These are phyloP conservation scores for Aspergillus taichungensis DNA, from an alignment of 495 filamentous ascomycete species.

Conservation along the genomic window DNA sequence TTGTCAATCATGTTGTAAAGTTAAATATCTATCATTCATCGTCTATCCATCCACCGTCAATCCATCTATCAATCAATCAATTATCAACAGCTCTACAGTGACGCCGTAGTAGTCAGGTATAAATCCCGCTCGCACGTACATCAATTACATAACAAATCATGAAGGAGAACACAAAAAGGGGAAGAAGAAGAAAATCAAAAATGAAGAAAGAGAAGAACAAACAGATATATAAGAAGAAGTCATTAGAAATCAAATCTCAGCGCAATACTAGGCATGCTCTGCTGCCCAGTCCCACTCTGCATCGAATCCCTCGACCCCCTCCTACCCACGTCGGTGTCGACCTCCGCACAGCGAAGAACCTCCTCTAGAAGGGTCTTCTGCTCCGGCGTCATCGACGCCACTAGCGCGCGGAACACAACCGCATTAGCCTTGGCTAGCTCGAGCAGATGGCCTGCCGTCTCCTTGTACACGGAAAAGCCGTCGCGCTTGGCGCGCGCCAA, in stretches of 20 bases:
- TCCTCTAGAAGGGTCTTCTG: constrained; percentile 76
- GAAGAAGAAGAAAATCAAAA: neutral
- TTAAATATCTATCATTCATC: too few species aligned
- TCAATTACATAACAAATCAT: neutral
- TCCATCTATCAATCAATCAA: too few species aligned
- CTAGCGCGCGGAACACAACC: constrained; percentile 61
- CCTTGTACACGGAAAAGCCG: constrained; percentile 43
- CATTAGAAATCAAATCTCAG: constrained; percentile 81
- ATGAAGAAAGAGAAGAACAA: neutral
- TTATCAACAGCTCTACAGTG: too few species aligned
- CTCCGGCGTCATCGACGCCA: constrained; percentile 58
- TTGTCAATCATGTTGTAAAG: too few species aligned
- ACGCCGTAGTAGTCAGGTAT: too few species aligned
- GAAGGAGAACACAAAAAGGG: constrained; percentile 1
- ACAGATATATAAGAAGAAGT: neutral
- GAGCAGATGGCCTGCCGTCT: constrained; percentile 67
- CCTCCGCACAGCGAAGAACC: constrained; percentile 56
- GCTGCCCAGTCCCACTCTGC: constrained; percentile 33
- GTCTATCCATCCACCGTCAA: too few species aligned
- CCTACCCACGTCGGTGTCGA: constrained; percentile 22
- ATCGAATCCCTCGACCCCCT: constrained; percentile 21
- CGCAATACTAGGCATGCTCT: constrained; percentile 74
- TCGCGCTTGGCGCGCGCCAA: constrained; percentile 56
- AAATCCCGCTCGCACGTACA: too few species aligned
- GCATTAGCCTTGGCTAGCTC: constrained; percentile 75